Evolutionary conservation across 345 rosid genomes (phyloP).

Genomic region (Sonneratia caseolaris): DNA sequence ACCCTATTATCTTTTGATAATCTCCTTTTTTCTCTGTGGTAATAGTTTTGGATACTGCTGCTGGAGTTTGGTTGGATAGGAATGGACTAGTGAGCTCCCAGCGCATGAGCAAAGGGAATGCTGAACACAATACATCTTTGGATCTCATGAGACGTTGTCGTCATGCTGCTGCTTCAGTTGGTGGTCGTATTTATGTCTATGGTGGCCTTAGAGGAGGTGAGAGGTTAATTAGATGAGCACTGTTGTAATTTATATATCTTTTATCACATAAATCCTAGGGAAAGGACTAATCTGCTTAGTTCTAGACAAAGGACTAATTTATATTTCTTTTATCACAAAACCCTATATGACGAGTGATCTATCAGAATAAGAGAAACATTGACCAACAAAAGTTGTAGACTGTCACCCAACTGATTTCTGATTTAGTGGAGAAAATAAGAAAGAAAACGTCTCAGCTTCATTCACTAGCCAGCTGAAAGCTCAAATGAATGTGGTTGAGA

Average conservation of each 20-base stretch:
- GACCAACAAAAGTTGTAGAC: neutral
- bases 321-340: neutral
- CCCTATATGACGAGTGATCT: neutral
- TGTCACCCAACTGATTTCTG: neutral
- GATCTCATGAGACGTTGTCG: conserved; percentile 97
- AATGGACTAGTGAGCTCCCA: conserved; percentile 81
- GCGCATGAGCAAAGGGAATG: conserved; percentile 48
- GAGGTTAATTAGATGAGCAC: neutral
- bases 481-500: neutral
- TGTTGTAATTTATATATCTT: neutral
- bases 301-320: too few species aligned
- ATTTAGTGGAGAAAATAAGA: neutral
- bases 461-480: neutral
- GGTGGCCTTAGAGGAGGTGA: conserved; percentile 99
- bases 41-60: conserved; percentile 92
- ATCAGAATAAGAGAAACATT: neutral
- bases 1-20: conserved; percentile 3
- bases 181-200: conserved; percentile 69
- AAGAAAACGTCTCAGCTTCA: neutral
- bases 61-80: conserved; percentile 95
- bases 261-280: neutral
- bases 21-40: conserved; percentile 6
- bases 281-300: too few species aligned
- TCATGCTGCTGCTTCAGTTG: conserved; percentile 94
- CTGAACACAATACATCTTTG: conserved; percentile 57